phyloP scores from a whole-genome alignment of 1,284 basidiomycete species.

The Golubevia sp. region DNA sequence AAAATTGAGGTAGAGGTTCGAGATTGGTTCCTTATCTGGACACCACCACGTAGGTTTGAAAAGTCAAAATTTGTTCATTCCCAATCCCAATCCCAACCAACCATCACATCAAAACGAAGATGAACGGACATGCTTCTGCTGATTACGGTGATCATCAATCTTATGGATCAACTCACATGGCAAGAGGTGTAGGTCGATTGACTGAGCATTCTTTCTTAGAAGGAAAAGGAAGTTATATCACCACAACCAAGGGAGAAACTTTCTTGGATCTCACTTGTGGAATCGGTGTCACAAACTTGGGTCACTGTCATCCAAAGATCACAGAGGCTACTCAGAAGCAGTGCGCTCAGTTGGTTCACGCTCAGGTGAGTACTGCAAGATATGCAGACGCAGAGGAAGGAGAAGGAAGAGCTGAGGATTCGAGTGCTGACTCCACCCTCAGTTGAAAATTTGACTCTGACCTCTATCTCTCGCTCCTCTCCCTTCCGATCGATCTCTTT shows the following conservation, averaged over 20 bases:
- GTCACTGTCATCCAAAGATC: slow-evolving; percentile 55
- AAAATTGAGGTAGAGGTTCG: no score
- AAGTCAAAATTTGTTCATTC: no score
- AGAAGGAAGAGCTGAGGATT: no score
- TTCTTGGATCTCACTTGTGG: slow-evolving; percentile 55
- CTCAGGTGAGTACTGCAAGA: slow-evolving; percentile 39
- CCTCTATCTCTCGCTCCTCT: not conserved
- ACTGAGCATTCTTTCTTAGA: slow-evolving; percentile 43
- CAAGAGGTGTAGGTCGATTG: slow-evolving; percentile 50
- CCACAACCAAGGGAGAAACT: slow-evolving; percentile 38
- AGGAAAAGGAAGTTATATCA: slow-evolving; percentile 43
- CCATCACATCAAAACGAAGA: no score
- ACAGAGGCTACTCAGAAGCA: slow-evolving; percentile 49
- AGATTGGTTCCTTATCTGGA: no score
- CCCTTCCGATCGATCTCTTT: not conserved
- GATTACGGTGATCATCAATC: slow-evolving; percentile 12
- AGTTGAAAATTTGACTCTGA: not conserved
- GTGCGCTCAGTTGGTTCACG: slow-evolving; percentile 51
- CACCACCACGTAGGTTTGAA: no score
- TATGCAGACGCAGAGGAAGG: no score
- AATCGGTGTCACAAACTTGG: slow-evolving; percentile 55
- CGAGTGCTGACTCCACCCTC: no score
- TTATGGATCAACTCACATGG: slow-evolving; percentile 47
- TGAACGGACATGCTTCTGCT: slow-evolving; percentile 1
- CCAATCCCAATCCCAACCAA: no score